Conservation (phyloP, 1,139 yeast genomes). For the Suhomyces taliae region DNA sequence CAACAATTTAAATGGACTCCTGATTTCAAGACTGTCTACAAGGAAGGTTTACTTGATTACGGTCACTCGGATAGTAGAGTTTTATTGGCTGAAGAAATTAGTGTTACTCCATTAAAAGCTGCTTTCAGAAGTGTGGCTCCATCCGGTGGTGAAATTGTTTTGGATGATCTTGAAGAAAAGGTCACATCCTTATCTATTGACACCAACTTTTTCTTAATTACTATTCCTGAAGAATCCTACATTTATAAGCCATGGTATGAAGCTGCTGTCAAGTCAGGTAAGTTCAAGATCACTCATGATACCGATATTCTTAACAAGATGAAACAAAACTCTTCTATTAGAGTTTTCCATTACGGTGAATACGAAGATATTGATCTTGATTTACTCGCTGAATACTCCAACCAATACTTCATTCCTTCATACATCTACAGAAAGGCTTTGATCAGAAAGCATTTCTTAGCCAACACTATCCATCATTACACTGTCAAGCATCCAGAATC, state of each 20-base stretch:
- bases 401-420: slow-evolving; percentile 67
- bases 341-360: slow-evolving; percentile 77
- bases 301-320: slow-evolving; percentile 21
- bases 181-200: not conserved
- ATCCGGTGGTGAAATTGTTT: slow-evolving; percentile 54
- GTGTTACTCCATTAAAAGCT: slow-evolving; percentile 86
- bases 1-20: slow-evolving; percentile 75
- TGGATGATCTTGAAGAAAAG: slow-evolving; percentile 20
- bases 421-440: slow-evolving; percentile 84
- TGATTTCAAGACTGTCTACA: slow-evolving; percentile 68
- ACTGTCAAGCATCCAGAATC: slow-evolving; percentile 74
- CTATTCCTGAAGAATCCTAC: slow-evolving; percentile 46
- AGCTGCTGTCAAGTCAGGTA: slow-evolving; percentile 38
- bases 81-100: slow-evolving; percentile 49
- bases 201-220: slow-evolving; percentile 24
- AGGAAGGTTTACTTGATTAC: slow-evolving; percentile 53
- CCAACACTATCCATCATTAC: slow-evolving; percentile 75
- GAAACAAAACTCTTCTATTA: slow-evolving; percentile 19
- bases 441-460: slow-evolving; percentile 84
- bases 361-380: slow-evolving; percentile 89
- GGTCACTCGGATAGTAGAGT: slow-evolving; percentile 60
- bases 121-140: slow-evolving; percentile 59
- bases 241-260: slow-evolving; percentile 54
- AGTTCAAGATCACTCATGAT: slow-evolving; percentile 28
- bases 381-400: slow-evolving; percentile 36